Base-by-base conservation (phyloP, 2,329 filamentous ascomycete genomes). In the Parafenestella ontariensis region DNA sequence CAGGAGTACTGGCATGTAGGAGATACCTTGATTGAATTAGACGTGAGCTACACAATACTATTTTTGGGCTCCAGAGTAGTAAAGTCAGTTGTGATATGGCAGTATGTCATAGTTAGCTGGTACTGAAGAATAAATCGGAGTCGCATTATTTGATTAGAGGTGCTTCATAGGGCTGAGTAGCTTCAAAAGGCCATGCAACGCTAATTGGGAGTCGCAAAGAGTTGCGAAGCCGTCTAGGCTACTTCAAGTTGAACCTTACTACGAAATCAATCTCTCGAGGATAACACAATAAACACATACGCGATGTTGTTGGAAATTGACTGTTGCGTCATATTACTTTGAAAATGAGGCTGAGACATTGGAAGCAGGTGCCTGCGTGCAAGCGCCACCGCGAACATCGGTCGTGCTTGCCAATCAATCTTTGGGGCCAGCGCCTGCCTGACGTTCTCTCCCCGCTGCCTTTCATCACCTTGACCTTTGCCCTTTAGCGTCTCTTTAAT, bases 321-420 rank as follows among this genome's bases (percentile, higher is more conserved):
- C 26, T 7, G 48, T 52, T 52, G 46, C 46, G 46, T 50, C 36
- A 53, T 50, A 18, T 10, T 13, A n/a, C 13, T 45, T 44, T 20
- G 17, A 29, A 29, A 39, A 20, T 53, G 42, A 57, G 54, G 54
- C 49, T 57, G 49, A 48, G 26, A 45, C 49, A 56, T 41, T 52
- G 37, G 15, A 40, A 23, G 47, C 52, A 29, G 43, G 43, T 37
- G 37, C 40, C 46, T n/a, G 24, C 15, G 23, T 5, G 42, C 40
- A 49, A 41, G 20, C 46, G 46, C 52, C 47, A 50, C 52, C 41
- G 44, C 53, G 37, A 37, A 39, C 48, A 5, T 40, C 45, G 46
- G 46, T 47, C 36, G 54, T 52, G 46, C 54, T 53, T 57, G 46
- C 49, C 46, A 52, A 56, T 43, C 54, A 45, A n/a, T n/a, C 40